Percentiles rank a stretch among this genome's conserved stretches.
These are phyloP conservation scores for Penicillium antarcticum DNA, from an alignment of 495 filamentous ascomycete species.

Conservation along the genomic window DNA sequence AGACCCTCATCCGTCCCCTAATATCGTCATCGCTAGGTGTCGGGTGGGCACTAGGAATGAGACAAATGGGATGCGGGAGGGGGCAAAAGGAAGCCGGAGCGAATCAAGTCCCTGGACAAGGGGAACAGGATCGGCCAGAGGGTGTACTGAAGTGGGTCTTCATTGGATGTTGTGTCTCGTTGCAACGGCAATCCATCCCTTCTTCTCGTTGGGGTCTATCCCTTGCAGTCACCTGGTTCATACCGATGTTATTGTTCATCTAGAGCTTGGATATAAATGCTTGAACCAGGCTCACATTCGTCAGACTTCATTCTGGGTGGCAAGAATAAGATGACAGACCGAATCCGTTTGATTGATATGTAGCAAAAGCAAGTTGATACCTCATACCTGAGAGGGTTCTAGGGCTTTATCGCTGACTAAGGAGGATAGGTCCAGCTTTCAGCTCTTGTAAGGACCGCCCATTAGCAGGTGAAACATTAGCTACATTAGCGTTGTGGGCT, in stretches of 20 bases:
- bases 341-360: not conserved
- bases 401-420: constrained; percentile 1
- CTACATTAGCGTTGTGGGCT: not conserved
- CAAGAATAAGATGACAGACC: not conserved
- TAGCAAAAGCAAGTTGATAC: not conserved
- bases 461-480: not conserved
- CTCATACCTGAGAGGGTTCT: constrained; percentile 1
- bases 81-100: constrained; percentile 5
- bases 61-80: constrained; percentile 26
- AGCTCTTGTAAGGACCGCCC: not conserved
- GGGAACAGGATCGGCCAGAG: constrained; percentile 24
- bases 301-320: not conserved
- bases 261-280: constrained; percentile 21
- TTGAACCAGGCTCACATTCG: constrained; percentile 15
- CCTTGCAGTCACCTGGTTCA: constrained; percentile 24
- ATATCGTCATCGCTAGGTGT: constrained; percentile 19
- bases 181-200: constrained; percentile 24
- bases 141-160: constrained; percentile 24
- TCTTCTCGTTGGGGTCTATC: constrained; percentile 7
- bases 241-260: constrained; percentile 8
- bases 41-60: constrained; percentile 24
- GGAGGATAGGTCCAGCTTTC: not conserved
- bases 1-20: constrained; percentile 12
- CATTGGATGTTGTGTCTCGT: constrained; percentile 31
- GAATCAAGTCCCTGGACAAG: constrained; percentile 28